Conservation (phyloP, 371 early-diverging fungal species). For the Mucor piriformis region DNA sequence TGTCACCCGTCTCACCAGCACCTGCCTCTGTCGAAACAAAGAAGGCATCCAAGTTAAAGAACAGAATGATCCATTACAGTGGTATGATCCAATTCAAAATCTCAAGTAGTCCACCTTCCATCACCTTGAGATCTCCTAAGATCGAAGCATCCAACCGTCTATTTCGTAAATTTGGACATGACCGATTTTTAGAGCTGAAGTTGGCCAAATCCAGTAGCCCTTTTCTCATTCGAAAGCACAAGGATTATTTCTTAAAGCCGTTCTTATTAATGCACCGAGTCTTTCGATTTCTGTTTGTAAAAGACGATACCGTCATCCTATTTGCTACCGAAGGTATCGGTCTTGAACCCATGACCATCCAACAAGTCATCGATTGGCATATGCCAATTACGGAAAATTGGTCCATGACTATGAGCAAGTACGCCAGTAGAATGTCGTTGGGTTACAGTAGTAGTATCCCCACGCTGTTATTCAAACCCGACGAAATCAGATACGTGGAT, state of each 20-base stretch:
- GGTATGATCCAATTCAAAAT: slow-evolving; percentile 21
- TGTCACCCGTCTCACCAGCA: background rate
- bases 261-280: slow-evolving; percentile 43
- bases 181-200: slow-evolving; percentile 45
- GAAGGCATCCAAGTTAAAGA: slow-evolving; percentile 1
- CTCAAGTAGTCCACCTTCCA: slow-evolving; percentile 3
- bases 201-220: slow-evolving; percentile 18
- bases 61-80: slow-evolving; percentile 37
- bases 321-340: slow-evolving; percentile 49
- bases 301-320: slow-evolving; percentile 35
- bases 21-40: background rate
- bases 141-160: slow-evolving; percentile 44
- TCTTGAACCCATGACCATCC: slow-evolving; percentile 31
- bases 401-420: slow-evolving; percentile 47
- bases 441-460: slow-evolving; percentile 52
- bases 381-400: slow-evolving; percentile 48
- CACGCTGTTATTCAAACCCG: slow-evolving; percentile 39
- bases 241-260: slow-evolving; percentile 31
- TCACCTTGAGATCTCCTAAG: slow-evolving; percentile 30
- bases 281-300: slow-evolving; percentile 43
- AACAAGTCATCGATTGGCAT: slow-evolving; percentile 49
- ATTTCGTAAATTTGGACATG: slow-evolving; percentile 46
- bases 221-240: slow-evolving; percentile 9
- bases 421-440: slow-evolving; percentile 46
- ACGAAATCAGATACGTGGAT: slow-evolving; percentile 36